These are phyloP conservation scores for Tolypocladium nubicola DNA, from an alignment of 2,329 filamentous ascomycete species.

Conservation along the genomic window DNA sequence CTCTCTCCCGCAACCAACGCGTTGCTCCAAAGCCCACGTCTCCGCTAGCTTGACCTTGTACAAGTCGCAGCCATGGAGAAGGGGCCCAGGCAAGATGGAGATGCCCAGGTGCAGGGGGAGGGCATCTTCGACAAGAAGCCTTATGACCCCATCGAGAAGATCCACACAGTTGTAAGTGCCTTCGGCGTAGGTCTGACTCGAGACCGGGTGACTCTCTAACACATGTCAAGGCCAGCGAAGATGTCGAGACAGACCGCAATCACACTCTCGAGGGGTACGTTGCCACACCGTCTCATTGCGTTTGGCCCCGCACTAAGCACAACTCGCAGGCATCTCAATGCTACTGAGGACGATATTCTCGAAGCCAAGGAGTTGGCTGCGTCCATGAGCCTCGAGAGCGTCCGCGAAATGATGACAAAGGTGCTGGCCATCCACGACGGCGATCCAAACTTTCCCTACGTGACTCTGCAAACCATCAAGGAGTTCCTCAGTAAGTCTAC, in stretches of 20 bases:
- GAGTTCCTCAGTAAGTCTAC: constrained; percentile 19
- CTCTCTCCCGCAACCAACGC: not conserved
- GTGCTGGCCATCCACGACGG: constrained; percentile 22
- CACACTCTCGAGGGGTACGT: not conserved
- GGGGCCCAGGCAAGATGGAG: not conserved
- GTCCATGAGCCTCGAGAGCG: constrained; percentile 22
- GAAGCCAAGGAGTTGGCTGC: constrained; percentile 28
- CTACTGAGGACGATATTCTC: constrained; percentile 31
- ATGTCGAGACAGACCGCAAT: not conserved
- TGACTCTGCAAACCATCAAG: constrained; percentile 23
- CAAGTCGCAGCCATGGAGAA: not conserved
- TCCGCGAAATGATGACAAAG: constrained; percentile 20
- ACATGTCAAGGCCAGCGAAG: not conserved
- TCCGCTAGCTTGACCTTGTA: not conserved
- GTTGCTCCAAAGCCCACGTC: not conserved
- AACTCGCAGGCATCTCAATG: constrained; percentile 15
- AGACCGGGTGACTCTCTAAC: not conserved
- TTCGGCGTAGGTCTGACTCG: no score
- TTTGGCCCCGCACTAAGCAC: not conserved
- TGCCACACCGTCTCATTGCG: no score
- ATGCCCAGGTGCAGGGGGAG: not conserved
- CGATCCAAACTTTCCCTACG: constrained; percentile 27
- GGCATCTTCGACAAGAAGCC: not conserved
- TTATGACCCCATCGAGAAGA: not conserved
- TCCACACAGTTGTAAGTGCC: not conserved